Evolutionary conservation across 2,329 filamentous ascomycete genomes (phyloP), one percentile per base, ranked within the genome.

Genomic region (Botrytis porri): DNA sequence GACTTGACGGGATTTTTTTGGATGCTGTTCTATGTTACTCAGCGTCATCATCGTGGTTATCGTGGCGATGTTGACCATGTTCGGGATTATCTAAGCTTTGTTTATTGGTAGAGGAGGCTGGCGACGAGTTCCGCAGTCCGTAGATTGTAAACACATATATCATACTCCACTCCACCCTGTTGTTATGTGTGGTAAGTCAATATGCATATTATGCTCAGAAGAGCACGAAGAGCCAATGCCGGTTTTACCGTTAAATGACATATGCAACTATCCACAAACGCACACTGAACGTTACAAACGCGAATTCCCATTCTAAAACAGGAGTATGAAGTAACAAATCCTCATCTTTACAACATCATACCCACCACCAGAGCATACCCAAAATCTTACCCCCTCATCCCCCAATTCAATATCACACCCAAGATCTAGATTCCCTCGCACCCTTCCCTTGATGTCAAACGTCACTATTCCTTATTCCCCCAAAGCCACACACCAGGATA

Each of bases 21-120:
- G 29, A 41, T 57, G 69, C 41, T 45, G 69, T 29, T 62, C 35
- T 48, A 54, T 18, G 69, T 71, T 65, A 65, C 69, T 71, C 69
- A 12, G 45, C 69, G n/a, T 71, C n/a, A 51, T 66, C 60, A 22
- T 39, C 35, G 60, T 62, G 16, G 32, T 32, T 29, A 66, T 43
- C 32, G 32, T 71, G 43, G 45, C 25, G 35, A 48, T 10, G 12
- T 48, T 48, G 22, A 39, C 48, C 29, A 29, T 41, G 6, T 22
- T 39, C 25, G n/a, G 35, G 48, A 66, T 29, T 14, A 22, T 39
- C 12, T 39, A 20, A 25, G 25, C 16, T 10, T 14, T 41, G 10
- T 57, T 67, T 0, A 67, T 67, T 67, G 64, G 48, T 32, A 29
- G 37, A 66, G 7, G 41, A 25, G 5, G 22, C 25, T 25, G 29